phyloP scores from a whole-genome alignment of 148 eudicot species.

The Chenopodium album region DNA sequence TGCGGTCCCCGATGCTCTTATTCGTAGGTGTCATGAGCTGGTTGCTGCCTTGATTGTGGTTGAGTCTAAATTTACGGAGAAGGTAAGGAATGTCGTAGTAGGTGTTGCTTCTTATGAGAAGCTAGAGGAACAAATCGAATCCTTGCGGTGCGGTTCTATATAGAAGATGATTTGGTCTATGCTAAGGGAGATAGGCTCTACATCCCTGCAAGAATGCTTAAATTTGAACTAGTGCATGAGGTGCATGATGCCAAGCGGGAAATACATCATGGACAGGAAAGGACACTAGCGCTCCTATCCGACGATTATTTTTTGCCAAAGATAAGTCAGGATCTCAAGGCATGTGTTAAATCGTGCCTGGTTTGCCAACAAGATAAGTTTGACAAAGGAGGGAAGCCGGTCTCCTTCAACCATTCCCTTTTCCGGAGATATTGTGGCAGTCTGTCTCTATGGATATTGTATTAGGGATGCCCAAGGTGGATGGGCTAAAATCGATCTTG shows the following conservation, averaged over 20 bases:
- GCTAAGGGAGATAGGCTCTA: no score
- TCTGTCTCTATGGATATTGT: background rate
- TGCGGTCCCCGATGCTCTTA: conserved; percentile 2
- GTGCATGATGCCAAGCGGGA: background rate
- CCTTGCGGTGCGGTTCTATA: no score
- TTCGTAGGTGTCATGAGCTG: no score
- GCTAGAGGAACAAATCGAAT: no score
- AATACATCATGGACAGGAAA: background rate
- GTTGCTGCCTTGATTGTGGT: no score
- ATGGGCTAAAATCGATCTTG: background rate
- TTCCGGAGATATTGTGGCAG: background rate
- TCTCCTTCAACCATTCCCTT: background rate
- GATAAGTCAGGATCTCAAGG: background rate
- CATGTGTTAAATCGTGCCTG: background rate
- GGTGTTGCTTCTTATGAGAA: no score
- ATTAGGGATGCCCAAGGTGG: background rate
- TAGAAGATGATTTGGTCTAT: no score
- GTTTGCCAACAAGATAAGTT: background rate
- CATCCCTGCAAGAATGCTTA: no score
- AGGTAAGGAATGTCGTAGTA: no score
- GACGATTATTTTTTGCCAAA: background rate
- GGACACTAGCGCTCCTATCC: background rate
- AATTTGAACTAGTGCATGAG: no score
- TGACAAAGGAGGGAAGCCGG: background rate
- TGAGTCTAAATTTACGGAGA: no score